phyloP scores from a whole-genome alignment of 148 eudicot genomes.

The Talinum fruticosum region DNA sequence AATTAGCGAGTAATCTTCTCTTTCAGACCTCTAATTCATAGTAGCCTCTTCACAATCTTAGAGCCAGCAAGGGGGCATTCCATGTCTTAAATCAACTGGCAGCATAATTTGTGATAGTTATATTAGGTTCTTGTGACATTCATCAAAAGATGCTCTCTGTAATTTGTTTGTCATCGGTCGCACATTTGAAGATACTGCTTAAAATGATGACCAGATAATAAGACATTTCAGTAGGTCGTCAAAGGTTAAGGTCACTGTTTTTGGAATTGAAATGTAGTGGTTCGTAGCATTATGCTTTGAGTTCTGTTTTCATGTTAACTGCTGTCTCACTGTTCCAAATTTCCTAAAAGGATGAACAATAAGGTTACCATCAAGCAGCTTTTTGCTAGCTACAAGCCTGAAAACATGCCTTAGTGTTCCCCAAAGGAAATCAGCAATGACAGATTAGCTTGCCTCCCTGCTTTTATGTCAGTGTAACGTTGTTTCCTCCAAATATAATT shows the following conservation, averaged over 20 bases:
- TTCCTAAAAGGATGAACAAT: background rate
- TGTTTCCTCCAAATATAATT: too few species aligned
- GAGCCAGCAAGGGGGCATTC: background rate
- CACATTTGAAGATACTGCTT: background rate
- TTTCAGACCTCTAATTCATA: too few species aligned
- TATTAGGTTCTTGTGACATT: background rate
- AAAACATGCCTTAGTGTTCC: too few species aligned
- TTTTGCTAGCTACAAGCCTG: background rate
- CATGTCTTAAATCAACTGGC: background rate
- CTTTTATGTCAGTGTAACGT: too few species aligned
- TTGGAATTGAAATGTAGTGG: too few species aligned
- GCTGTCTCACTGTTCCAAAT: background rate
- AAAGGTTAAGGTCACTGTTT: background rate
- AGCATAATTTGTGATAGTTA: background rate
- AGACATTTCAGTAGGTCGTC: too few species aligned
- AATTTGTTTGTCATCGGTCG: background rate
- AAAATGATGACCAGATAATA: background rate
- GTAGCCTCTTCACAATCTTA: too few species aligned
- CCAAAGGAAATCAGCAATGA: too few species aligned
- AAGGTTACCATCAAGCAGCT: background rate
- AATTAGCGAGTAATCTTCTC: background rate
- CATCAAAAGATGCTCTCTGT: background rate
- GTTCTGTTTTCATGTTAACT: too few species aligned
- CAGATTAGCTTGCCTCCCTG: too few species aligned
- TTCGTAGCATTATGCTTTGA: too few species aligned